Evolutionary conservation across 768 basidiomycete species (phyloP).

Genomic region (Suillus placidus): DNA sequence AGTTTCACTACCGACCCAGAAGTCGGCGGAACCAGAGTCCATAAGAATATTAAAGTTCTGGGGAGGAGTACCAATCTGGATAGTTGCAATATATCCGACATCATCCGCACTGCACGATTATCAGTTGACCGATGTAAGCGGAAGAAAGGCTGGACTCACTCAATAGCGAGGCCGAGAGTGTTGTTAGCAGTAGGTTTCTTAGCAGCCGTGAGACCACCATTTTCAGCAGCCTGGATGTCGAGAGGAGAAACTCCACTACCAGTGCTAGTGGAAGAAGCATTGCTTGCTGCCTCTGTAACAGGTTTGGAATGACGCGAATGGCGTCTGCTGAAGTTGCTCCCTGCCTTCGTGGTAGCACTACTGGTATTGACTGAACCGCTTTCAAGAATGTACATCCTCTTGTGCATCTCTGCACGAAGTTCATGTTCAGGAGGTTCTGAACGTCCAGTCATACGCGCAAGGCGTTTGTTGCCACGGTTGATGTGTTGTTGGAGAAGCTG

Average conservation of each 20-base stretch:
- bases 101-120: slow-evolving; percentile 45
- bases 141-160: slow-evolving; percentile 43
- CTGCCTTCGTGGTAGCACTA: background rate
- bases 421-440: slow-evolving; percentile 49
- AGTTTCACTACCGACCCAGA: slow-evolving; percentile 63
- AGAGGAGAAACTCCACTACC: slow-evolving; percentile 36
- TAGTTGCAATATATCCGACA: slow-evolving; percentile 56
- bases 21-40: slow-evolving; percentile 72
- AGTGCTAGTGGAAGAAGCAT: slow-evolving; percentile 21
- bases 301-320: slow-evolving; percentile 13
- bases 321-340: slow-evolving; percentile 15
- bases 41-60: slow-evolving; percentile 59
- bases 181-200: slow-evolving; percentile 45
- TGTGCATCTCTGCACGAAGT: slow-evolving; percentile 47
- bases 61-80: slow-evolving; percentile 71
- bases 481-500: slow-evolving; percentile 73
- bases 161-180: slow-evolving; percentile 71
- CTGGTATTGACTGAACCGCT: slow-evolving; percentile 18
- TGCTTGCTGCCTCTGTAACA: slow-evolving; percentile 7
- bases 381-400: slow-evolving; percentile 44
- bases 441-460: slow-evolving; percentile 70
- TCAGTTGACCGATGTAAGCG: slow-evolving; percentile 5
- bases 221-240: slow-evolving; percentile 38
- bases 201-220: slow-evolving; percentile 45
- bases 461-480: slow-evolving; percentile 64